phyloP scores from a whole-genome alignment of 179 eudicot species.

The Gypsophila paniculata region DNA sequence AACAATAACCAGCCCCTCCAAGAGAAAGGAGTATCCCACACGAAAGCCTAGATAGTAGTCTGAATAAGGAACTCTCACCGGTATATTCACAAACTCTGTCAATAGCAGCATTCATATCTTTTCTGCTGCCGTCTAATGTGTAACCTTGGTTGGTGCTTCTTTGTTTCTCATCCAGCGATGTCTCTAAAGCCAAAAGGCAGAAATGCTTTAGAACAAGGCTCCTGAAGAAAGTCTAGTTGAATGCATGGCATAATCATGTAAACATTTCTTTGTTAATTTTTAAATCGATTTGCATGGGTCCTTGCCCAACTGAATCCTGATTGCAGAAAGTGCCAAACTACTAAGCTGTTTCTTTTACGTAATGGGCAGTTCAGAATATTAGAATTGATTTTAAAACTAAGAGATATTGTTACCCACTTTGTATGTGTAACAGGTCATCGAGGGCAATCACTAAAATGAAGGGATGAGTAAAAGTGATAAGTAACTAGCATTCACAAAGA shows the following conservation, averaged over 20 bases:
- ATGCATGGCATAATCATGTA: constrained; percentile 3
- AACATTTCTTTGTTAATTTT: neutral
- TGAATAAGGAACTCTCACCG: constrained; percentile 42
- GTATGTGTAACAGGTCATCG: constrained; percentile 3
- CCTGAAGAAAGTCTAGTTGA: neutral
- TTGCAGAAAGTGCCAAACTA: neutral
- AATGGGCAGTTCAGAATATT: neutral
- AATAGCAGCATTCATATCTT: constrained; percentile 92
- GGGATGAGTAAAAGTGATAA: neutral
- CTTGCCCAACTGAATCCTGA: neutral
- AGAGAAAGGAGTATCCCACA: neutral
- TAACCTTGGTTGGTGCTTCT: constrained; percentile 55
- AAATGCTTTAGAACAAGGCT: constrained; percentile 10
- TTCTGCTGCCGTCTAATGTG: constrained; percentile 87
- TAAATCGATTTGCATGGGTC: constrained; percentile 1
- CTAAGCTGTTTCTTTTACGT: neutral
- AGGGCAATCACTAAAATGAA: neutral
- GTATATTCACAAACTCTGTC: constrained; percentile 89
- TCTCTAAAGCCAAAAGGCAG: constrained; percentile 39
- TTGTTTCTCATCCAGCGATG: constrained; percentile 41
- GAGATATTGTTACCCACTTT: neutral
- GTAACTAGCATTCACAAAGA: neutral
- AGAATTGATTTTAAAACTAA: neutral
- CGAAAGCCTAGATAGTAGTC: neutral
- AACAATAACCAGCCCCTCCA: neutral